These are phyloP conservation scores for Hypoxylon cercidicola DNA, from an alignment of 495 filamentous ascomycete genomes.

Conservation along the genomic window DNA sequence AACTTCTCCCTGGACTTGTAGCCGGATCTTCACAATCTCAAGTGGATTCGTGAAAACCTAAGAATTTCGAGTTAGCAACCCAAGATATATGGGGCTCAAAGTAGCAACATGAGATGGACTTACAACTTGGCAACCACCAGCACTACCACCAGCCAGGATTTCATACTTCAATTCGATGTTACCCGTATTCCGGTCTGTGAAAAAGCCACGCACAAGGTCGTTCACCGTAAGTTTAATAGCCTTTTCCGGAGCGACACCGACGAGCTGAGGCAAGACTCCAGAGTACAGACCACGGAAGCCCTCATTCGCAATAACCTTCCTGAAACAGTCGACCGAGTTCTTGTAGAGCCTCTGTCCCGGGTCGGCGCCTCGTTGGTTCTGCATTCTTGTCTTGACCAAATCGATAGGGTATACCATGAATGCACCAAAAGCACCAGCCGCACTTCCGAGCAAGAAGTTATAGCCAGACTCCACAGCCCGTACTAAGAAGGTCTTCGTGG, in stretches of 20 bases:
- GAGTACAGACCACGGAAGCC: conserved; percentile 91
- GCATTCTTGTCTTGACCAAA: conserved; percentile 97
- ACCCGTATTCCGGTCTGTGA: conserved; percentile 78
- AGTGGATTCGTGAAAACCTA: conserved; percentile 97
- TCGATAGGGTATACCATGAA: conserved; percentile 99
- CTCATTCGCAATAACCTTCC: conserved; percentile 92
- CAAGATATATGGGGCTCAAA: neutral
- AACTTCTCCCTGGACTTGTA: conserved; percentile 97
- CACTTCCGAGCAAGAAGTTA: conserved; percentile 86
- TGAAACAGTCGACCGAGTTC: conserved; percentile 93
- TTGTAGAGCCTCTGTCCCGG: conserved; percentile 92
- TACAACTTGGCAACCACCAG: conserved; percentile 96
- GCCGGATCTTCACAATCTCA: conserved; percentile 98
- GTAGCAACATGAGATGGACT: conserved; percentile 49
- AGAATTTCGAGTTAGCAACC: conserved; percentile 29
- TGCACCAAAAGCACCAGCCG: conserved; percentile 95
- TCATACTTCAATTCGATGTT: conserved; percentile 78
- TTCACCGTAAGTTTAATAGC: conserved; percentile 99
- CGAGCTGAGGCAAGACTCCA: conserved; percentile 91
- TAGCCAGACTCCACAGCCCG: conserved; percentile 80
- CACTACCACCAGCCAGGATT: conserved; percentile 86
- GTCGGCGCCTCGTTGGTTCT: conserved; percentile 86
- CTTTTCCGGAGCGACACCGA: conserved; percentile 97
- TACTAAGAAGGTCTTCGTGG: conserved; percentile 64
- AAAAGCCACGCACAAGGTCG: conserved; percentile 82